These are phyloP conservation scores for Carex myosuroides DNA, from an alignment of 176 grass and related monocot genomes.

Conservation along the genomic window DNA sequence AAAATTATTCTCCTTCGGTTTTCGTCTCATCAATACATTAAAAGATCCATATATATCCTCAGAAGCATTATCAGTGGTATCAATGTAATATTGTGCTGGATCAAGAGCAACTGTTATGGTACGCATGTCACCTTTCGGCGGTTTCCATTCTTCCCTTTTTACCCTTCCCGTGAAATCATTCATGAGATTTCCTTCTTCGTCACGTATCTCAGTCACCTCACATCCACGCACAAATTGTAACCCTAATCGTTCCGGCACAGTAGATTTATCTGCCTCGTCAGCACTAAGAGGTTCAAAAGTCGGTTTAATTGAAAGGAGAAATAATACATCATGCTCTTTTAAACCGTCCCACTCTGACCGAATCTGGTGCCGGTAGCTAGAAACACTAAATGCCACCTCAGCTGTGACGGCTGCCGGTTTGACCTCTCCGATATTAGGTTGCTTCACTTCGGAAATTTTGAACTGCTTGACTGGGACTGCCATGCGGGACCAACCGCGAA, in stretches of 20 bases:
- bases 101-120: slow-evolving; percentile 87
- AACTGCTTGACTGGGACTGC: slow-evolving; percentile 87
- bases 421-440: slow-evolving; percentile 93
- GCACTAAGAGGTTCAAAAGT: slow-evolving; percentile 94
- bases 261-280: slow-evolving; percentile 82
- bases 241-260: slow-evolving; percentile 85
- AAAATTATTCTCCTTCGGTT: slow-evolving; percentile 99
- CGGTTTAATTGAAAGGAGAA: slow-evolving; percentile 82
- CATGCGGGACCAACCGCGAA: slow-evolving; percentile 99
- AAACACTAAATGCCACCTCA: slow-evolving; percentile 72
- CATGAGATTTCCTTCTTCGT: slow-evolving; percentile 87
- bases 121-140: slow-evolving; percentile 91
- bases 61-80: slow-evolving; percentile 70
- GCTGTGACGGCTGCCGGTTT: slow-evolving; percentile 84
- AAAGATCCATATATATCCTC: slow-evolving; percentile 91
- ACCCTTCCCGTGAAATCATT: slow-evolving; percentile 98
- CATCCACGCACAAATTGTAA: slow-evolving; percentile 95
- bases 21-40: slow-evolving; percentile 95
- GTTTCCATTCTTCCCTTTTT: slow-evolving; percentile 96
- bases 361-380: slow-evolving; percentile 77
- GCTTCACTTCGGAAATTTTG: slow-evolving; percentile 82
- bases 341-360: slow-evolving; percentile 91
- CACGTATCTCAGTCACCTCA: slow-evolving; percentile 83
- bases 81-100: slow-evolving; percentile 88
- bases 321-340: slow-evolving; percentile 96